Percentiles rank a stretch among this genome's conserved stretches.
Conservation (phyloP, 1,139 yeast species). For the Taphrina communis region DNA sequence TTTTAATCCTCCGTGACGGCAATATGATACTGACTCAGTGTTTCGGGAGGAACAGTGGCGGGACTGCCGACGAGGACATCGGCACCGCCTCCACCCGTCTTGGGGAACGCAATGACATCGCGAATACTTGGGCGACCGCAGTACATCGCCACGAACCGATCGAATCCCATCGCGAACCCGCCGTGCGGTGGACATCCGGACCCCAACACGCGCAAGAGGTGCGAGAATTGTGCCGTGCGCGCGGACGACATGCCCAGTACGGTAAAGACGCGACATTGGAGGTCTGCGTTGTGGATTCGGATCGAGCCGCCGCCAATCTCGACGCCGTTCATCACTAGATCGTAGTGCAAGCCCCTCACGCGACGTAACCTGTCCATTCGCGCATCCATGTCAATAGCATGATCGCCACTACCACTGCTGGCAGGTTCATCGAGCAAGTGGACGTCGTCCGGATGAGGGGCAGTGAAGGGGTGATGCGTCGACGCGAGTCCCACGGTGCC, state of each 20-base stretch:
- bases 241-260: slow-evolving; percentile 57
- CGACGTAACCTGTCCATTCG: slow-evolving; percentile 57
- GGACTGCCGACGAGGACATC: slow-evolving; percentile 92
- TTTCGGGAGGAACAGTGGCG: slow-evolving; percentile 60
- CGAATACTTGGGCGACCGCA: slow-evolving; percentile 75
- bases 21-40: slow-evolving; percentile 56
- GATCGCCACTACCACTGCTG: slow-evolving; percentile 42
- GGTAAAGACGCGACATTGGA: slow-evolving; percentile 66
- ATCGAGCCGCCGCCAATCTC: slow-evolving; percentile 98
- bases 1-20: not conserved
- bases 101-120: slow-evolving; percentile 96
- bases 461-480: slow-evolving; percentile 96
- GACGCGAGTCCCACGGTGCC: slow-evolving; percentile 58
- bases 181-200: slow-evolving; percentile 99
- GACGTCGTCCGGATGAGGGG: slow-evolving; percentile 58
- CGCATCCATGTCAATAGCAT: too few relatives aligned
- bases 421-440: slow-evolving; percentile 1
- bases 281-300: slow-evolving; percentile 82
- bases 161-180: slow-evolving; percentile 94
- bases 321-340: slow-evolving; percentile 88
- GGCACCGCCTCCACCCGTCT: slow-evolving; percentile 80
- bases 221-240: slow-evolving; percentile 77
- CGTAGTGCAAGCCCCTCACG: slow-evolving; percentile 93
- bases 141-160: slow-evolving; percentile 88
- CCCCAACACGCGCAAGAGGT: slow-evolving; percentile 75